Evolutionary conservation across 2,329 filamentous ascomycete species (phyloP), one percentile per base, ranked within the genome.

Genomic region (Clarireedia paspali): DNA sequence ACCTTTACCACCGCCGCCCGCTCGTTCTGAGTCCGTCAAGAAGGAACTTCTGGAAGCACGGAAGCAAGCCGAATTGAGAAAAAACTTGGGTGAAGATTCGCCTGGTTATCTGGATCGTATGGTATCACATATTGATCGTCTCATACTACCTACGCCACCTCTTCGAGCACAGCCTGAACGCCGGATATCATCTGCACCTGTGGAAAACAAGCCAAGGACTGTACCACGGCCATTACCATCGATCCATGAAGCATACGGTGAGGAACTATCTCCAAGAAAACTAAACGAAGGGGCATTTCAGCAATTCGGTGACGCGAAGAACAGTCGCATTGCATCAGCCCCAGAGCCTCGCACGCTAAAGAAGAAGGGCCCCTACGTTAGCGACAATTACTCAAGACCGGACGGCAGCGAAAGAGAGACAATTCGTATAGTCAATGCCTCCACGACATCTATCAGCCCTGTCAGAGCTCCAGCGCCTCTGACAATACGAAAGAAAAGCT

Each of bases 81-180:
- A 64, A 54, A 48, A 53, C 50, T 62, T 58, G 40, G 65, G 61
- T 26, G 59, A 55, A 40, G 57, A 62, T 63, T 69, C 77, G 59
- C 17, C 65, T 45, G 72, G 73, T 4, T 78, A 82, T 57, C 74
- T 85, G 44, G 75, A 80, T 34, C 78, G 82, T 47, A 77, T 87
- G 24, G 78, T 87, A 47, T 75, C 75, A 7, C 77, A 84, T 59
- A 73, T 85, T 12, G 81, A 84, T 67, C 74, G 75, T 17, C 70
- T 83, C 26, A 80, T 84, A 60, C 70, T 77, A 49, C 74, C 75
- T 40, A 47, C 52, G 12, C 63, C 64, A 17, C 56, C 56, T 55
- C 56, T 50, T 45, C 55, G 47, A 52, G 14, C 38, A 23, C 34
- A 26, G 4, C 58, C 40, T 52, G 67, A 68, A 68, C 73, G 70